phyloP scores from a whole-genome alignment of 2,329 filamentous ascomycete species.

The Aspergillus quadricinctus region DNA sequence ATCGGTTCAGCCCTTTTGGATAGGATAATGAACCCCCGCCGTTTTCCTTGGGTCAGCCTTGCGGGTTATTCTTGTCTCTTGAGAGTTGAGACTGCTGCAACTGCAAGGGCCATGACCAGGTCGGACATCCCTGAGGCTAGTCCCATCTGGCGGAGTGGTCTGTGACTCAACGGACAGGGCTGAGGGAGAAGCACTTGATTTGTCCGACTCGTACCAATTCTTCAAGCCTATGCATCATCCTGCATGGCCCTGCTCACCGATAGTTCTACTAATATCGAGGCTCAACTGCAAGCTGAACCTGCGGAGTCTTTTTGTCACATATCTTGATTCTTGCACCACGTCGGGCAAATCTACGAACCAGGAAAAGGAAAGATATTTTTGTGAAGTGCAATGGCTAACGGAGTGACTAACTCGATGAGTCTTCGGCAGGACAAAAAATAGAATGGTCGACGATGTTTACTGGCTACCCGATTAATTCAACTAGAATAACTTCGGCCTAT shows the following conservation, averaged over 20 bases:
- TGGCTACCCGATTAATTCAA: background rate
- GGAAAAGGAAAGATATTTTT: background rate
- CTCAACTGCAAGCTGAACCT: background rate
- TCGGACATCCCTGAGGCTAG: background rate
- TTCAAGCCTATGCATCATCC: background rate
- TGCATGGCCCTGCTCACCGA: background rate
- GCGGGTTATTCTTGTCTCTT: background rate
- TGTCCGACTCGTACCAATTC: background rate
- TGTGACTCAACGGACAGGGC: background rate
- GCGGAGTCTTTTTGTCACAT: background rate
- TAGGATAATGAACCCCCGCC: background rate
- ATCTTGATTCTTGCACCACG: background rate
- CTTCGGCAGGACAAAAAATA: background rate
- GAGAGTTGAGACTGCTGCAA: background rate
- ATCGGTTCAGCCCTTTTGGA: background rate
- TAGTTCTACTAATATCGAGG: background rate
- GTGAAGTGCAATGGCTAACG: background rate
- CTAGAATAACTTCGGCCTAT: background rate
- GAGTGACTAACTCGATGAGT: background rate
- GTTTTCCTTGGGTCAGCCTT: background rate
- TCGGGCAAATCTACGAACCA: no score
- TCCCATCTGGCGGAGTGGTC: background rate
- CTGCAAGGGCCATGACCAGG: background rate
- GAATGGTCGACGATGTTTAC: background rate
- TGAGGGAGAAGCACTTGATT: background rate